Conservation (phyloP, 169 alveolate genomes). For the Besnoitia besnoiti region DNA sequence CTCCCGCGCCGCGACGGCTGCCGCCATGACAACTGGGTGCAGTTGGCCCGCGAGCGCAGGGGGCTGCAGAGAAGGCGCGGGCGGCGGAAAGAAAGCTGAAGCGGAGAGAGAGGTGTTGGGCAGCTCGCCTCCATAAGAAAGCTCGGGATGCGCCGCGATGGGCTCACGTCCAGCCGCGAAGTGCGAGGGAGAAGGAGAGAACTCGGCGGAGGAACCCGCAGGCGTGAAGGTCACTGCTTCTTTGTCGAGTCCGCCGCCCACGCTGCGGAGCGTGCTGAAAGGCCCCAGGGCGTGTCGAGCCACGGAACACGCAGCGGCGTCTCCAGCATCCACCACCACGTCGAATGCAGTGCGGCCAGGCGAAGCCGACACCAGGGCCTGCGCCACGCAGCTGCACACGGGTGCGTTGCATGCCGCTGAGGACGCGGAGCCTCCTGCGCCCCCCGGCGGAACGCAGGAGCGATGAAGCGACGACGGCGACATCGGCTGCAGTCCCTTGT, state of each 20-base stretch:
- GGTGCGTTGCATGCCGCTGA: neutral
- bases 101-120: neutral
- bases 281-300: too few species aligned
- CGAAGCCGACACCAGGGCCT: neutral
- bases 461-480: neutral
- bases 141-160: neutral
- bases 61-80: neutral
- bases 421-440: neutral
- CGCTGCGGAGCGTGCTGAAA: too few species aligned
- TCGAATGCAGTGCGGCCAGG: neutral
- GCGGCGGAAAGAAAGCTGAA: too few species aligned
- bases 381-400: neutral
- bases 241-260: too few species aligned
- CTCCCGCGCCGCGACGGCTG: neutral
- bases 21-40: neutral
- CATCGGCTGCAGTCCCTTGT: neutral
- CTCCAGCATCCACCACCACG: too few species aligned
- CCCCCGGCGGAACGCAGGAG: too few species aligned
- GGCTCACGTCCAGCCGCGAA: neutral
- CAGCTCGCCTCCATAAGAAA: neutral
- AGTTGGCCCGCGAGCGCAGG: neutral
- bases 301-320: too few species aligned
- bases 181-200: neutral
- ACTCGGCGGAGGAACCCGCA: neutral
- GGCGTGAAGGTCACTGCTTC: neutral